Evolutionary conservation across 345 rosid species (phyloP).

Genomic region (Aquilaria sinensis): DNA sequence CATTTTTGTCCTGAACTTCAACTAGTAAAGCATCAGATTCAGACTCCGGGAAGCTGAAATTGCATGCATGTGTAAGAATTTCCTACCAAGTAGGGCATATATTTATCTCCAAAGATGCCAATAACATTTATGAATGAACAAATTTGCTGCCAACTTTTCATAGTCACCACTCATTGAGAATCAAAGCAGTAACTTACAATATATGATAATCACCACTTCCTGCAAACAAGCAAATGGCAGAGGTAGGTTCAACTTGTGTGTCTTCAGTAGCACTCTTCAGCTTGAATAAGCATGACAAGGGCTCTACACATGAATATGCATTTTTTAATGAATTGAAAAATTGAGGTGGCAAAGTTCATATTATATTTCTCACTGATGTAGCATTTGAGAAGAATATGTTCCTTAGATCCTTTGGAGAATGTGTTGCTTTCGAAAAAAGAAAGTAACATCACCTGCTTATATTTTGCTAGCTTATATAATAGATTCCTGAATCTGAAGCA

Average conservation of each 20-base stretch:
- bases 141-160: background rate
- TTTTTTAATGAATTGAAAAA: background rate
- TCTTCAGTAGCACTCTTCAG: conserved; percentile 73
- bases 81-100: conserved; percentile 5
- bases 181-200: conserved; percentile 50
- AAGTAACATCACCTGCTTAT: no score
- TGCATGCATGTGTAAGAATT: conserved; percentile 16
- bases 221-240: conserved; percentile 67
- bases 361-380: no score
- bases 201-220: conserved; percentile 87
- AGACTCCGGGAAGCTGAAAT: conserved; percentile 77
- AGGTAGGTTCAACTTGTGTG: conserved; percentile 41
- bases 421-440: no score
- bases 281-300: conserved; percentile 72
- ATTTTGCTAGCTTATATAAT: no score
- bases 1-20: conserved; percentile 75
- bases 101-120: conserved; percentile 1
- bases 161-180: background rate
- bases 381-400: no score
- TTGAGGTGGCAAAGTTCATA: background rate
- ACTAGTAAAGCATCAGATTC: conserved; percentile 75
- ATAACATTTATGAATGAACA: background rate
- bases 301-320: conserved; percentile 36
- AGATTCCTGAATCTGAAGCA: no score
- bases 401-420: no score